Evolutionary conservation across 2,329 filamentous ascomycete species (phyloP).

Genomic region (Exophiala oligosperma): DNA sequence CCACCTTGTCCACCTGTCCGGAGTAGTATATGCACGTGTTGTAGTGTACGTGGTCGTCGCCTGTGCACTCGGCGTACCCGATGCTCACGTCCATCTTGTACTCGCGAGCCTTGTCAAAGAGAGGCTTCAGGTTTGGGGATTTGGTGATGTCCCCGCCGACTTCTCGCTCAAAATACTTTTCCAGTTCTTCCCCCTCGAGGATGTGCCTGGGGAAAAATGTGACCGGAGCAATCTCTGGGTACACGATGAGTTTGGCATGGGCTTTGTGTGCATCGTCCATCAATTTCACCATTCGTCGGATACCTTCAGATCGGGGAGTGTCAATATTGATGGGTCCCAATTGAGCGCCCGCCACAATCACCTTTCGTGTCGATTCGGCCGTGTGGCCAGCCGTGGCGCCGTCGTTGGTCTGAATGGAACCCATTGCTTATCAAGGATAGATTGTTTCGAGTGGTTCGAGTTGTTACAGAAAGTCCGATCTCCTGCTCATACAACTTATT

Average conservation of each 20-base stretch:
- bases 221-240: slow-evolving; percentile 56
- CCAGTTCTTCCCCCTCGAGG: slow-evolving; percentile 45
- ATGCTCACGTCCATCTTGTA: slow-evolving; percentile 53
- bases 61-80: slow-evolving; percentile 53
- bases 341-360: slow-evolving; percentile 57
- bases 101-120: slow-evolving; percentile 51
- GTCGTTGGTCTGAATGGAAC: slow-evolving; percentile 8
- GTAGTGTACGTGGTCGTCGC: slow-evolving; percentile 45
- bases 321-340: slow-evolving; percentile 50
- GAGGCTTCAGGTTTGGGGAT: slow-evolving; percentile 46
- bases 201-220: slow-evolving; percentile 59
- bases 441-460: no score
- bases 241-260: slow-evolving; percentile 53
- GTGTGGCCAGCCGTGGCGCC: slow-evolving; percentile 6
- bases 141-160: slow-evolving; percentile 39
- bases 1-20: slow-evolving; percentile 40
- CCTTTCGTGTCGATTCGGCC: slow-evolving; percentile 32
- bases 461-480: no score
- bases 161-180: slow-evolving; percentile 53
- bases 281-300: slow-evolving; percentile 52
- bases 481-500: no score
- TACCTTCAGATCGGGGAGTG: slow-evolving; percentile 43
- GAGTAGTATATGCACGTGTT: slow-evolving; percentile 57
- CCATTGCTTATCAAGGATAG: slow-evolving; percentile 2
- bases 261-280: slow-evolving; percentile 48